A percentile compares a stretch with the other conserved stretches of the same genome.
These are phyloP conservation scores for Luvunga scandens DNA, from an alignment of 345 rosid genomes.

Conservation along the genomic window DNA sequence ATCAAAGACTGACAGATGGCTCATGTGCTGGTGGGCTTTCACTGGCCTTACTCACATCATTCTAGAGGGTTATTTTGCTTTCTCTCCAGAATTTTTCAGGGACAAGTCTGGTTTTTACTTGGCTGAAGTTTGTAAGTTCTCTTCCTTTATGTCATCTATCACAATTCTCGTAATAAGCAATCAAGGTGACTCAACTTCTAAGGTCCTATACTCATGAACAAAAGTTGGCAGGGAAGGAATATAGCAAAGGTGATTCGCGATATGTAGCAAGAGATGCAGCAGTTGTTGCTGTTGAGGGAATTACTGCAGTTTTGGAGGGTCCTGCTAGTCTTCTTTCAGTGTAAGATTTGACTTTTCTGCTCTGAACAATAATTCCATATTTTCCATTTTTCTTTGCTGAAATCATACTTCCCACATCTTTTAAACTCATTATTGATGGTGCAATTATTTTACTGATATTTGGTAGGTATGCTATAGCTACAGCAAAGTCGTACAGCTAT, in stretches of 20 bases:
- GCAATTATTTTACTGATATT: slow-evolving; percentile 9
- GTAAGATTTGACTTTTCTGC: slow-evolving; percentile 38
- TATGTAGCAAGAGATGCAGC: slow-evolving; percentile 78
- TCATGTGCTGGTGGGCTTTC: slow-evolving; percentile 99
- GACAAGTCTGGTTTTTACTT: slow-evolving; percentile 67
- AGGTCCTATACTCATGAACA: not conserved
- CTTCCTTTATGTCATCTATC: not conserved
- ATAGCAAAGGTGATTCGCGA: slow-evolving; percentile 97
- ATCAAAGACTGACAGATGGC: slow-evolving; percentile 50
- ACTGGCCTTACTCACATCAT: slow-evolving; percentile 83
- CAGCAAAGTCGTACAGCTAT: slow-evolving; percentile 70
- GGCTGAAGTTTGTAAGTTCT: slow-evolving; percentile 88
- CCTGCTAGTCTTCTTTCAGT: slow-evolving; percentile 76
- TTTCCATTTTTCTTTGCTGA: not conserved
- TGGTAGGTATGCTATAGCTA: slow-evolving; percentile 77
- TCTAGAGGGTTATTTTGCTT: slow-evolving; percentile 88
- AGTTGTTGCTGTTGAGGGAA: slow-evolving; percentile 72
- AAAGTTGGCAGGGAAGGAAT: slow-evolving; percentile 77
- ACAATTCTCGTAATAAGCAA: not conserved
- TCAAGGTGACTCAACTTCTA: not conserved
- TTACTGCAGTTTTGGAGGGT: slow-evolving; percentile 85
- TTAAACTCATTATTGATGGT: not conserved
- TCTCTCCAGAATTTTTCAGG: slow-evolving; percentile 84
- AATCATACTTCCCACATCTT: not conserved
- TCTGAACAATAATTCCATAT: not conserved